Conservation (phyloP, 1,284 basidiomycete species). For the Trametes pubescens region DNA sequence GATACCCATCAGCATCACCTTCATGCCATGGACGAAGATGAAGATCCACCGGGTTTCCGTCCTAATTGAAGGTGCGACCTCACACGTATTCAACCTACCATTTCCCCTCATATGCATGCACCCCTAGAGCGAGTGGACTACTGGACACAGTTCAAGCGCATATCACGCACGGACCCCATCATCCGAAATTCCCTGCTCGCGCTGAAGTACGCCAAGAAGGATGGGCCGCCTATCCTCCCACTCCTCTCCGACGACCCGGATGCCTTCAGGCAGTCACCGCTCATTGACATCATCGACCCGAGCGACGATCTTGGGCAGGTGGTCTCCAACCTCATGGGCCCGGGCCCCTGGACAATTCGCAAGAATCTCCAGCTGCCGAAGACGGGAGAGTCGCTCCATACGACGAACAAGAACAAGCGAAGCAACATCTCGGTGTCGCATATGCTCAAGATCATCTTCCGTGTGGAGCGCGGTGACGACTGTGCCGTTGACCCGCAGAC, state of each 20-base stretch:
- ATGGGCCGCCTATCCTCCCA: slow-evolving; percentile 68
- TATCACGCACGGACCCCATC: slow-evolving; percentile 82
- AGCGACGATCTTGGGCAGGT: slow-evolving; percentile 59
- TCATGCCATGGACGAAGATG: slow-evolving; percentile 88
- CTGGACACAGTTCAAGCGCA: slow-evolving; percentile 71
- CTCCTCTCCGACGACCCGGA: slow-evolving; percentile 65
- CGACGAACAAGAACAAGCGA: slow-evolving; percentile 85
- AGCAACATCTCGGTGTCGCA: slow-evolving; percentile 87
- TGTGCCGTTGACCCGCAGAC: slow-evolving; percentile 68
- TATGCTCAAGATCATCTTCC: slow-evolving; percentile 82
- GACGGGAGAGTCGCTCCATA: slow-evolving; percentile 68
- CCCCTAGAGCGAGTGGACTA: slow-evolving; percentile 81
- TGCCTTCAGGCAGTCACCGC: slow-evolving; percentile 62
- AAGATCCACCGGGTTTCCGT: slow-evolving; percentile 83
- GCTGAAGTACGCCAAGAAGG: slow-evolving; percentile 63
- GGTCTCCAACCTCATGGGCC: slow-evolving; percentile 72
- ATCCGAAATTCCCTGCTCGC: slow-evolving; percentile 74
- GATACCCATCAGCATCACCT: slow-evolving; percentile 83
- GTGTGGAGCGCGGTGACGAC: slow-evolving; percentile 86
- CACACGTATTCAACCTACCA: neutral
- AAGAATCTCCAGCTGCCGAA: slow-evolving; percentile 64
- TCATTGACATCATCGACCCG: slow-evolving; percentile 51
- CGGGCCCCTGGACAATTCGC: slow-evolving; percentile 77
- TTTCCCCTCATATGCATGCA: neutral
- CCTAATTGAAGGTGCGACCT: slow-evolving; percentile 77